Percentiles rank a stretch among this genome's conserved stretches.
Conservation (phyloP, 2,329 filamentous ascomycete genomes). For the Neonectria sp. region DNA sequence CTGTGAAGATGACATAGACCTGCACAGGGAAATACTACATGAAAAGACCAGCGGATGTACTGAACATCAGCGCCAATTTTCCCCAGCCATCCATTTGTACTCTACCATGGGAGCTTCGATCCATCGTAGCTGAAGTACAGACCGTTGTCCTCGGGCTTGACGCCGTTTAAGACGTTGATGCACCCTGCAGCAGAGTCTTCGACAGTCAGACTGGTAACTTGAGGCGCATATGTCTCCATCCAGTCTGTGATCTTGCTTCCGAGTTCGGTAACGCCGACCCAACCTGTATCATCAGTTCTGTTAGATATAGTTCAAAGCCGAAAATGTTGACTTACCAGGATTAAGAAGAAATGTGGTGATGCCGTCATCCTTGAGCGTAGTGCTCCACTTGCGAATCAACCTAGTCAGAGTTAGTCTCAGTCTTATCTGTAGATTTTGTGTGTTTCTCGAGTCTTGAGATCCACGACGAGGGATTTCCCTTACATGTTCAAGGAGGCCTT, state of each 20-base stretch:
- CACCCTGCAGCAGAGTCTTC: slow-evolving; percentile 16
- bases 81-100: no score
- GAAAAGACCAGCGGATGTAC: no score
- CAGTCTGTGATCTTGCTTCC: slow-evolving; percentile 14
- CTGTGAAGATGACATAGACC: neutral
- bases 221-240: slow-evolving; percentile 14
- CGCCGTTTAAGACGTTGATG: slow-evolving; percentile 24
- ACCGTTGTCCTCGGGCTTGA: slow-evolving; percentile 26
- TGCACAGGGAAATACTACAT: no score
- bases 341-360: slow-evolving; percentile 40
- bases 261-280: slow-evolving; percentile 16
- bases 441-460: no score
- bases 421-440: neutral
- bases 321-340: slow-evolving; percentile 33
- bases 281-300: slow-evolving; percentile 5
- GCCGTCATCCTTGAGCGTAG: slow-evolving; percentile 38
- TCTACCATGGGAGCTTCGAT: slow-evolving; percentile 15
- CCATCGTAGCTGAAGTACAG: slow-evolving; percentile 22
- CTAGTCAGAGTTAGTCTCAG: neutral
- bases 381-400: slow-evolving; percentile 43
- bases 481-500: slow-evolving; percentile 26
- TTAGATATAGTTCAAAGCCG: neutral
- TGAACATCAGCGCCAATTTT: no score
- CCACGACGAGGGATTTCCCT: neutral
- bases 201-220: neutral